These are phyloP conservation scores for Hirsutella rhossiliensis DNA, from an alignment of 2,329 filamentous ascomycete genomes.

Conservation along the genomic window DNA sequence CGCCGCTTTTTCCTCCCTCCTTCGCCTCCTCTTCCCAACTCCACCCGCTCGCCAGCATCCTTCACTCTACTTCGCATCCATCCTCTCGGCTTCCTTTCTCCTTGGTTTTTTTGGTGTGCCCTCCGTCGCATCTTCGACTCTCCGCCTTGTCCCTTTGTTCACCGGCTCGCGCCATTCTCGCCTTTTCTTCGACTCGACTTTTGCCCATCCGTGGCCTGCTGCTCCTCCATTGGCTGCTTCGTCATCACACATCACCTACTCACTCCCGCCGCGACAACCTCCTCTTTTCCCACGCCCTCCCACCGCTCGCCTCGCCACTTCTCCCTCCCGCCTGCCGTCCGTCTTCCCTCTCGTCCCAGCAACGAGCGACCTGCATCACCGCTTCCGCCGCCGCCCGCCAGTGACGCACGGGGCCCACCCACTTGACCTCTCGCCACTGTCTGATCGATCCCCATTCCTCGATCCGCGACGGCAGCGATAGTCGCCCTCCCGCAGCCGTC, in stretches of 20 bases:
- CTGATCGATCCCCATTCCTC: neutral
- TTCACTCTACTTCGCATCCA: neutral
- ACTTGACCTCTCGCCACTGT: neutral
- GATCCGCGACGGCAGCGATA: slow-evolving; percentile 3
- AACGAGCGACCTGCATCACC: neutral
- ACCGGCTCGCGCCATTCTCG: no score
- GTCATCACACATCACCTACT: neutral
- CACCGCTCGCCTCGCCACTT: no score
- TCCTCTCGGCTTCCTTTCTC: neutral
- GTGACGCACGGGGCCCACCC: neutral
- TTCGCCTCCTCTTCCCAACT: neutral
- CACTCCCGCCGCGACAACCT: no score
- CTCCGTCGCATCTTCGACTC: neutral
- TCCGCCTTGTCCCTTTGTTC: neutral
- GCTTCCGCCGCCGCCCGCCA: neutral
- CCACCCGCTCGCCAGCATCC: no score
- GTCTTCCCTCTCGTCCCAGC: neutral
- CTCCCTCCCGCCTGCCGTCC: neutral
- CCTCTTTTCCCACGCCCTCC: no score
- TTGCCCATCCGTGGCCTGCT: no score
- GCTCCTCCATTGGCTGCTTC: neutral
- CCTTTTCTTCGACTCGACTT: no score
- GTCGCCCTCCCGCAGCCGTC: slow-evolving; percentile 3
- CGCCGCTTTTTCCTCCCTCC: neutral
- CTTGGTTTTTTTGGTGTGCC: neutral